Evolutionary conservation across 1,139 yeast species (phyloP).

Genomic region (Suhomyces choctaworum): DNA sequence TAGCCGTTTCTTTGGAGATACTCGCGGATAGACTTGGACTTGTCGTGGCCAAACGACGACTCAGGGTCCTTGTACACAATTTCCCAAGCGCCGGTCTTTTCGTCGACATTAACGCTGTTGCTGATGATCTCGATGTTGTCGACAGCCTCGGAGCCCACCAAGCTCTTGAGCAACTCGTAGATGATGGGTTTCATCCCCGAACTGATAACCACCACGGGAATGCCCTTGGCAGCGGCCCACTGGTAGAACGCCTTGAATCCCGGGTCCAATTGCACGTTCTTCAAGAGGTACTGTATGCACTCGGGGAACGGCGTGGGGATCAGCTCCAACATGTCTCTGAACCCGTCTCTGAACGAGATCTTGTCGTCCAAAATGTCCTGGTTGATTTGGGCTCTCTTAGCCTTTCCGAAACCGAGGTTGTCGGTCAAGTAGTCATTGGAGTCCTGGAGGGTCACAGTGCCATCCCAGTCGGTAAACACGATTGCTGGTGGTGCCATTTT

Average conservation of each 20-base stretch:
- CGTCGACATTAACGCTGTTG: conserved; percentile 66
- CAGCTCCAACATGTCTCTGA: conserved; percentile 79
- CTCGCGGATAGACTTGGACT: conserved; percentile 76
- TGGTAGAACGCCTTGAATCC: conserved; percentile 81
- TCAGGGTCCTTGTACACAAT: conserved; percentile 80
- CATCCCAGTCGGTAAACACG: conserved; percentile 96
- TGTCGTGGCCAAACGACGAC: conserved; percentile 91
- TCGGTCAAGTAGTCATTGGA: conserved; percentile 92
- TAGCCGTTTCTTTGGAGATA: conserved; percentile 50
- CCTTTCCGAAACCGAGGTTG: conserved; percentile 79
- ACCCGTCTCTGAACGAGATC: conserved; percentile 76
- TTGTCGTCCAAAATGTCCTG: conserved; percentile 71
- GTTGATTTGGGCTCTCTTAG: conserved; percentile 65
- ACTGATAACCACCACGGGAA: conserved; percentile 80
- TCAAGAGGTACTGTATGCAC: conserved; percentile 66
- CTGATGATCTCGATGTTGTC: conserved; percentile 76
- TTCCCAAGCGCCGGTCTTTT: conserved; percentile 62
- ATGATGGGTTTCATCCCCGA: conserved; percentile 95
- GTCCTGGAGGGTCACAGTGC: conserved; percentile 89
- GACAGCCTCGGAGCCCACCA: conserved; percentile 77
- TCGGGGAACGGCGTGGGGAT: conserved; percentile 75
- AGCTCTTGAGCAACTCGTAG: conserved; percentile 65
- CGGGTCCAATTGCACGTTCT: conserved; percentile 76
- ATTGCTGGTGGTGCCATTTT: conserved; percentile 47
- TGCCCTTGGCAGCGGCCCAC: conserved; percentile 70